A percentile compares a stretch with the other conserved stretches of the same genome.
phyloP scores from a whole-genome alignment of 352 stramenopile genomes.

The Phytophthora pseudosyringae region DNA sequence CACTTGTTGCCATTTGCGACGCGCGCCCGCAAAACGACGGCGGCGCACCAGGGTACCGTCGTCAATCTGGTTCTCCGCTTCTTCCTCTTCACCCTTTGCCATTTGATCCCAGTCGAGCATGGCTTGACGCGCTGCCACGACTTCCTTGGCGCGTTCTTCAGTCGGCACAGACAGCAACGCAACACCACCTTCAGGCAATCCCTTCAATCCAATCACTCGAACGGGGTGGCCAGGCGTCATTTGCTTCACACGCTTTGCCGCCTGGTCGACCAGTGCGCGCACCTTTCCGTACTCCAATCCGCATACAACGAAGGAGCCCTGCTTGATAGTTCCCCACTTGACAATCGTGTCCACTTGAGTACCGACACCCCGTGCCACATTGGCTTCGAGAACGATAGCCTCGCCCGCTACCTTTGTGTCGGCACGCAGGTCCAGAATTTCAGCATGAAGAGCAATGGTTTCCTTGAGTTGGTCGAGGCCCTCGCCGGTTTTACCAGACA shows the following conservation, averaged over 20 bases:
- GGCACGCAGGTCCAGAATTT: conserved; percentile 96
- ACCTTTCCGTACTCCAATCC: conserved; percentile 96
- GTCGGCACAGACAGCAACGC: conserved; percentile 74
- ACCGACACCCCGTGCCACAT: conserved; percentile 94
- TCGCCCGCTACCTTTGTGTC: conserved; percentile 91
- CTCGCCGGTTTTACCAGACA: conserved; percentile 96
- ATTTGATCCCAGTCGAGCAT: conserved; percentile 83
- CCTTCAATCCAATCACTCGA: conserved; percentile 88
- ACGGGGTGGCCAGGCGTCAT: conserved; percentile 92
- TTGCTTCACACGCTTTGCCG: conserved; percentile 89
- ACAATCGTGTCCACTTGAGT: conserved; percentile 96
- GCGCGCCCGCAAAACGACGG: conserved; percentile 59
- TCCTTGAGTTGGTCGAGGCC: conserved; percentile 97
- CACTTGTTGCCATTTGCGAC: conserved; percentile 71
- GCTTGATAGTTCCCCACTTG: conserved; percentile 96
- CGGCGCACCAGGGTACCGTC: conserved; percentile 35
- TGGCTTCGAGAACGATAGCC: conserved; percentile 96
- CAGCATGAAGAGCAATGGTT: conserved; percentile 96
- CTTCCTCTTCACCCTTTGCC: conserved; percentile 59
- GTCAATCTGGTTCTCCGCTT: conserved; percentile 45
- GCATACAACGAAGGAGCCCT: conserved; percentile 95
- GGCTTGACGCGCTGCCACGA: conserved; percentile 72
- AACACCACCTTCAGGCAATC: conserved; percentile 79
- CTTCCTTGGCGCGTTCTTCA: conserved; percentile 83
- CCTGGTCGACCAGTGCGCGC: conserved; percentile 68